These are phyloP conservation scores for Gaeumannomyces sp. DNA, from an alignment of 2,329 filamentous ascomycete genomes.

Conservation along the genomic window DNA sequence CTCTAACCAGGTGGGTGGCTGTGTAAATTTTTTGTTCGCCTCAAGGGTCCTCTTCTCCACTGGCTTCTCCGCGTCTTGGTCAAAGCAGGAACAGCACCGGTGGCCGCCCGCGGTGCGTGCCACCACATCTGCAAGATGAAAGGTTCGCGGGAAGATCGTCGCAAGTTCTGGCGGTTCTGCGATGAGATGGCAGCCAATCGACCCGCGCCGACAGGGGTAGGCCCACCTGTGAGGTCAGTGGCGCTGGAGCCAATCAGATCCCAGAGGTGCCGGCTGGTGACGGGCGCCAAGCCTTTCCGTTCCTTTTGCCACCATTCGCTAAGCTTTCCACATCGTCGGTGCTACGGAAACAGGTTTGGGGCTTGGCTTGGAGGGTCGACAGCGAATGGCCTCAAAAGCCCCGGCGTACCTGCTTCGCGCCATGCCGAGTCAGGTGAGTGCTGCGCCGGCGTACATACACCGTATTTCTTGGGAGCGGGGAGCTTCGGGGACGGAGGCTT, in stretches of 20 bases:
- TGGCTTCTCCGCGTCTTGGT: neutral
- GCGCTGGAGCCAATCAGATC: neutral
- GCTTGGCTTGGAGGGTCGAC: no score
- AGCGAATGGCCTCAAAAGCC: neutral
- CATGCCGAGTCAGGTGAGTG: no score
- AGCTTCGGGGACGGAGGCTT: no score
- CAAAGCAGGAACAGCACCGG: neutral
- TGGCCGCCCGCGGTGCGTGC: neutral
- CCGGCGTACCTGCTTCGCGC: no score
- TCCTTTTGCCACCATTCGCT: neutral
- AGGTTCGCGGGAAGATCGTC: neutral
- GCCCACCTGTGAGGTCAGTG: neutral
- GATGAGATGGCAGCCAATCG: conserved; percentile 3
- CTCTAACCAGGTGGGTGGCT: neutral
- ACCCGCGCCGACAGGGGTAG: neutral
- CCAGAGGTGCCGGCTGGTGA: neutral
- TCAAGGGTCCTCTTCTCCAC: neutral
- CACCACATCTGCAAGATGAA: neutral
- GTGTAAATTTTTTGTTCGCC: neutral
- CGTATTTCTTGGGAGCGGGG: no score
- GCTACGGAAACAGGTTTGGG: neutral
- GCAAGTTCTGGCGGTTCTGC: conserved; percentile 1
- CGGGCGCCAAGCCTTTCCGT: neutral
- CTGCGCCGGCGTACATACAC: no score
- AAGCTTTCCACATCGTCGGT: neutral